Evolutionary conservation across 306 rosid species (phyloP), one percentile per base, ranked within the genome.

Genomic region (Cyamopsis tetragonoloba): DNA sequence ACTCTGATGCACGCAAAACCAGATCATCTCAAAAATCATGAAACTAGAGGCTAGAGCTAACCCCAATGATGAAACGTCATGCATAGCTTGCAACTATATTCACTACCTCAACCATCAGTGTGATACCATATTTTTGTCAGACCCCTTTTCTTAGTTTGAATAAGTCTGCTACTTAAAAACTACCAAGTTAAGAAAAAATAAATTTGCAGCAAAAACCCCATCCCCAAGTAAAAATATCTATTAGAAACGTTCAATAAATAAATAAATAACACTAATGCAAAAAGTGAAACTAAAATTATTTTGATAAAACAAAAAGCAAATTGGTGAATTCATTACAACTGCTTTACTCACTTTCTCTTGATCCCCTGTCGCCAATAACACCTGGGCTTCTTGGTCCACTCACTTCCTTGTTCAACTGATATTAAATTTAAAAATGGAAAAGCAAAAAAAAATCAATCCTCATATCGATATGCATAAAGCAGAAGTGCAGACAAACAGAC

Each of bases 311-410:
- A 49, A 78, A 50, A 19, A 23, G 18, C 4, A 48, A 61, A 38
- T 34, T 10, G 30, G 17, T 3, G 17, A 30, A 46, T 55, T 32
- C 41, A 38, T 31, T 44, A 65, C 10, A 56, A 56, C 30, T 48
- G 27, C 57, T 73, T 56, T 32, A 87, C 98, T 85, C 70, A 92
- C 98, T 92, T 84, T 92, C 98, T 73, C 96, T 79, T 42, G 98
- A 92, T 79, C 98, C 98, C 28, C 98, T 84, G 11, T 92, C 98
- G 50, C 98, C 98, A 56, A 92, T 92, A 69, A 92, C 91, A 53
- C 98, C 98, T 5, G 93, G 82, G 47, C 78, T 88, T 73, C 84
- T 92, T 51, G 98, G 98, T 65, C 98, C 98, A n/a, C 89, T 87
- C 14, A 92, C 98, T 41, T 57, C 81, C 82, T 89, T 92, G 95